A percentile compares a stretch with the other conserved stretches of the same genome.
Evolutionary conservation across 2,329 filamentous ascomycete species (phyloP).

Genomic region (Conoideocrella luteorostrata): DNA sequence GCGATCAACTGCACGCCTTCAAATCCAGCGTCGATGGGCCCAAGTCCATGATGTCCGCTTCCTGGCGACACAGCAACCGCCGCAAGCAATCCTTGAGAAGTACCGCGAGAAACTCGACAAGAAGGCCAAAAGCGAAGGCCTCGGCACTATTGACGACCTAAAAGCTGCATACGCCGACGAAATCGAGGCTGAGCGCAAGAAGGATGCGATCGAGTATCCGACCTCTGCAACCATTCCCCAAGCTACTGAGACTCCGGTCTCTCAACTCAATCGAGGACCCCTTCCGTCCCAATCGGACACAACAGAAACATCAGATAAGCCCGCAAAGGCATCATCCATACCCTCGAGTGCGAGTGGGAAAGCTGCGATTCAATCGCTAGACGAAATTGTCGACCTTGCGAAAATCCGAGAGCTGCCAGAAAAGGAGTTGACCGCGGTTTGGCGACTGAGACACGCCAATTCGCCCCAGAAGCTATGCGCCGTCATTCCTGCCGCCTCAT

Average conservation of each 20-base stretch:
- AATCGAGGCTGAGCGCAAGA: slow-evolving; percentile 65
- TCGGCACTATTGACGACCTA: slow-evolving; percentile 64
- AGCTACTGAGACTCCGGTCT: slow-evolving; percentile 27
- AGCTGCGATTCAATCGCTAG: slow-evolving; percentile 37
- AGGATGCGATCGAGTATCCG: slow-evolving; percentile 50
- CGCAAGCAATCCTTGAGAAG: slow-evolving; percentile 67
- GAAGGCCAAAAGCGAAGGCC: slow-evolving; percentile 72
- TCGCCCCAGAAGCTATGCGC: slow-evolving; percentile 77
- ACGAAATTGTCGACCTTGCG: slow-evolving; percentile 63
- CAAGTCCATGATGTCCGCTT: slow-evolving; percentile 90
- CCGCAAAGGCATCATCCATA: slow-evolving; percentile 8
- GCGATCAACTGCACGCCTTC: slow-evolving; percentile 25
- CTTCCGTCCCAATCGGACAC: slow-evolving; percentile 18
- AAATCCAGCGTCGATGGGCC: slow-evolving; percentile 73
- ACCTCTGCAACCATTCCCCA: slow-evolving; percentile 29
- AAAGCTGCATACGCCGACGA: slow-evolving; percentile 80
- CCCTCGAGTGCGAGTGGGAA: slow-evolving; percentile 1
- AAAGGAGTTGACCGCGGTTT: slow-evolving; percentile 80
- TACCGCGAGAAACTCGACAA: slow-evolving; percentile 79
- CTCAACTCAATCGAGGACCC: slow-evolving; percentile 29
- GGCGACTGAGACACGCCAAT: slow-evolving; percentile 78
- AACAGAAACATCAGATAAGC: slow-evolving; percentile 15
- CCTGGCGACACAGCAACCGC: slow-evolving; percentile 68
- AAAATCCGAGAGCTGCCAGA: slow-evolving; percentile 68
- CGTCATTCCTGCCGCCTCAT: slow-evolving; percentile 67